These are phyloP conservation scores for Phytophthora cryptogea DNA, from an alignment of 352 stramenopile genomes.

Conservation along the genomic window DNA sequence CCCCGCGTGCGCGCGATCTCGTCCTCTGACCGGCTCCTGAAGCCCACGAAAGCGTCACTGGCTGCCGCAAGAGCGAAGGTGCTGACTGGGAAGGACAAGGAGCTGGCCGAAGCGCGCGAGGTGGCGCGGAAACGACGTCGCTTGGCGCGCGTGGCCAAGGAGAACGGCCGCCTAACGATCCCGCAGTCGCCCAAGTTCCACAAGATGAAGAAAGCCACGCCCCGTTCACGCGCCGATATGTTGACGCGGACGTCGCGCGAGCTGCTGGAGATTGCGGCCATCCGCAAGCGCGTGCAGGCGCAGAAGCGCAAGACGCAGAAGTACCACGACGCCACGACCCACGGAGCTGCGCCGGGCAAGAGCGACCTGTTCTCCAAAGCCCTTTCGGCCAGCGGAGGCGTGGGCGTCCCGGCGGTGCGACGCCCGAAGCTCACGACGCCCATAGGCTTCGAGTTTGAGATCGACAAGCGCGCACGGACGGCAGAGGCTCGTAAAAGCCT, in stretches of 20 bases:
- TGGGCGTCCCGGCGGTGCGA: constrained; percentile 71
- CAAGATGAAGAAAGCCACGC: constrained; percentile 36
- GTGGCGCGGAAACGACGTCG: constrained; percentile 38
- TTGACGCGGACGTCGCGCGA: constrained; percentile 77
- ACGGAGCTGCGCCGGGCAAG: constrained; percentile 28
- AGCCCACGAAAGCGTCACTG: constrained; percentile 61
- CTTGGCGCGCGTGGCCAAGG: constrained; percentile 47
- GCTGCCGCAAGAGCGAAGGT: constrained; percentile 47
- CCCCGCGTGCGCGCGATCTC: constrained; percentile 60
- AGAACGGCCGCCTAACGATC: constrained; percentile 67
- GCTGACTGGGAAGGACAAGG: constrained; percentile 50
- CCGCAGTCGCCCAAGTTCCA: constrained; percentile 73
- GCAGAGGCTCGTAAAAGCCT: constrained; percentile 34
- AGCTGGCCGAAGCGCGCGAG: constrained; percentile 38
- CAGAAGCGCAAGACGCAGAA: constrained; percentile 65
- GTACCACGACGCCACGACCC: constrained; percentile 70
- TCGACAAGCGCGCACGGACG: constrained; percentile 58
- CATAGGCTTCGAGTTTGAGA: constrained; percentile 68
- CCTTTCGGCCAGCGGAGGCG: constrained; percentile 59
- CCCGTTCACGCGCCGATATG: constrained; percentile 39
- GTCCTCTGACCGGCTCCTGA: constrained; percentile 61
- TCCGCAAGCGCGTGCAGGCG: constrained; percentile 58
- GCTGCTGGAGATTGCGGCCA: constrained; percentile 70
- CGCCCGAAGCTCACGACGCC: constrained; percentile 69
- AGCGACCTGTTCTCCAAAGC: constrained; percentile 56